Evolutionary conservation across 345 rosid species (phyloP), one percentile per base, ranked within the genome.

Genomic region (Eutrema yunnanense): DNA sequence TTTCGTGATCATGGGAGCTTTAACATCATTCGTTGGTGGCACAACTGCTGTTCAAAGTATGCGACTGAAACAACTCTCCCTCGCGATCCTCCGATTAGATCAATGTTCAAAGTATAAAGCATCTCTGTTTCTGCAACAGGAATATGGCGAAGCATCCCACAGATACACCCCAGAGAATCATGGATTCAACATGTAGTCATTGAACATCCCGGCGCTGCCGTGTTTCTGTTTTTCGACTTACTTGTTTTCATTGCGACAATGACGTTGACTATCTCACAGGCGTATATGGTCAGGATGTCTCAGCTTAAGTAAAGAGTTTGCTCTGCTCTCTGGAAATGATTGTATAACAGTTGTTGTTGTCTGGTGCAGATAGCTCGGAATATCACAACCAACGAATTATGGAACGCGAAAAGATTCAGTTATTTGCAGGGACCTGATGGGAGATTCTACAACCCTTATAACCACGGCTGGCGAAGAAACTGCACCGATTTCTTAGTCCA

Each of bases 391-490:
- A 95, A 95, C 43, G 96, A 95, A 64, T 37, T 86, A 56, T 90
- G 96, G 41, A 95, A 95, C 69, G 65, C 84, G 43, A 42, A 70
- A 59, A 88, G 98, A 3, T 89, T 91, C 56, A 85, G 84, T 16
- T 94, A 94, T 69, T 87, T 95, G 56, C 88, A 69, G 13, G 90
- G 97, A 29, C 82, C 89, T 36, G 90, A 92, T 38, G 96, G 99
- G n/a, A 82, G 64, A 69, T 92, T 90, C 40, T 85, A 83, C 69
- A 95, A 95, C 72, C 98, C 99, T 38, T 95, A 95, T 67, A 92
- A 92, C 81, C 97, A 85, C 47, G 99, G 99, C 5, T 92, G 90
- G 78, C 81, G 41, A 81, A 92, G 87, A 80, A 95, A 95, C 67
- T 95, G 99, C 74, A 19, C 84, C 2, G 96, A 95, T 82, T 90